Evolutionary conservation across 129 eudicot genomes (phyloP).

Genomic region (Chrysanthemum seticuspe): DNA sequence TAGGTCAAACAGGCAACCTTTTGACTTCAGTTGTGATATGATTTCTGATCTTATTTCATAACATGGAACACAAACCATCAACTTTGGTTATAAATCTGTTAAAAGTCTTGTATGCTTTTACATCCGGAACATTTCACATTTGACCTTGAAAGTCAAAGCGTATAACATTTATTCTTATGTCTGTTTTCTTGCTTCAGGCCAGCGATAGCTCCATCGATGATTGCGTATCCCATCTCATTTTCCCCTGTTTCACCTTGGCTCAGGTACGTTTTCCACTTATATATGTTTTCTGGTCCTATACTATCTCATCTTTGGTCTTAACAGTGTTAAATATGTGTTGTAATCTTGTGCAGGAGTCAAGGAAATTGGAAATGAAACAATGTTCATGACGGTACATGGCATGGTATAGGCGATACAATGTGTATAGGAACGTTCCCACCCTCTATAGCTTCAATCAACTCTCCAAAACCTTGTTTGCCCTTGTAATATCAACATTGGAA

Average conservation of each 20-base stretch:
- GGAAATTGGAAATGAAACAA: slow-evolving; percentile 94
- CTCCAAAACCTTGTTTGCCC: not conserved
- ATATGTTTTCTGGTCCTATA: not conserved
- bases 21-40: too few relatives aligned
- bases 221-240: slow-evolving; percentile 73
- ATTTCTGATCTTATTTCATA: too few relatives aligned
- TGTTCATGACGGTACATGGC: slow-evolving; percentile 88
- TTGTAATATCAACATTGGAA: not conserved
- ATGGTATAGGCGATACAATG: slow-evolving; percentile 89
- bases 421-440: slow-evolving; percentile 74
- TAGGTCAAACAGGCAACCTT: slow-evolving; percentile 14
- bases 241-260: slow-evolving; percentile 79
- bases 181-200: slow-evolving; percentile 48
- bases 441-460: slow-evolving; percentile 43
- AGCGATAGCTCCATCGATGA: slow-evolving; percentile 71
- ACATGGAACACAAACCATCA: too few relatives aligned
- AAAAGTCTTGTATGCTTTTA: not conserved
- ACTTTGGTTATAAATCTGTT: not conserved
- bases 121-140: not conserved
- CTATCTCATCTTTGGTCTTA: not conserved
- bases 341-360: slow-evolving; percentile 52
- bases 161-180: slow-evolving; percentile 9
- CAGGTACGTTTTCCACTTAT: slow-evolving; percentile 50
- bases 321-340: not conserved
- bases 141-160: slow-evolving; percentile 25